Evolutionary conservation across 2,329 filamentous ascomycete species (phyloP), one percentile per base, ranked within the genome.

Genomic region (Fusarium bactridioides): DNA sequence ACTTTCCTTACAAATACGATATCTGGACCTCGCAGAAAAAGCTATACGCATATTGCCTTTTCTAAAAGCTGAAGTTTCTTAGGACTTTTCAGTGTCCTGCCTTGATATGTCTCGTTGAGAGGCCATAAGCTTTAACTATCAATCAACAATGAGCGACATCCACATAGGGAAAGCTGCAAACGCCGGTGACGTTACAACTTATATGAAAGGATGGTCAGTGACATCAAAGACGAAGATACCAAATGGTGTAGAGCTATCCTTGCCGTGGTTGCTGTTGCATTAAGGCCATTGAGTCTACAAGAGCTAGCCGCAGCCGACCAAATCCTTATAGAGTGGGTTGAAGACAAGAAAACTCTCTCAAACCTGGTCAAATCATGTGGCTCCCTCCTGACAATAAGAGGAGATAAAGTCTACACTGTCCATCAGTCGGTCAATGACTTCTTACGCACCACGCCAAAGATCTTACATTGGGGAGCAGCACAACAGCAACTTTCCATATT

Each of bases 301-400:
- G 44, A 47, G 44, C 19, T 47, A 3, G 44, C 44, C 0, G 25
- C 13, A 0, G 19, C 19, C 6, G 25, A 47, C 0, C 3, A 0
- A 2, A 0, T 0, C 1, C 44, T 47, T 3, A 6, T 1, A 1
- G 0, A 29, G 1, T 47, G 44, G 25, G 3, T 29, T 11, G 25
- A 16, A 16, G 19, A 47, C 0, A 11, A 5, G 0, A 1, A 47
- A 0, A 21, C 19, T 0, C 1, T 47, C 0, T 3, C 4, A 2
- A 47, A 4, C 10, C 44, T 47, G 0, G 19, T 47, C 0, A 4
- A 0, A 1, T 47, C 25, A 0, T 47, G 44, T n/a, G 44, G 44
- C 13, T 47, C 44, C 1, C 19, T 47, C 19, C 4, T 47, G 0
- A 47, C 44, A 0, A n/a, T 29, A 0, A 29, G 10, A 1, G 25